Percentiles rank a stretch among this genome's conserved stretches.
Conservation (phyloP, 768 basidiomycete genomes). For the Candolleomyces aberdarensis region DNA sequence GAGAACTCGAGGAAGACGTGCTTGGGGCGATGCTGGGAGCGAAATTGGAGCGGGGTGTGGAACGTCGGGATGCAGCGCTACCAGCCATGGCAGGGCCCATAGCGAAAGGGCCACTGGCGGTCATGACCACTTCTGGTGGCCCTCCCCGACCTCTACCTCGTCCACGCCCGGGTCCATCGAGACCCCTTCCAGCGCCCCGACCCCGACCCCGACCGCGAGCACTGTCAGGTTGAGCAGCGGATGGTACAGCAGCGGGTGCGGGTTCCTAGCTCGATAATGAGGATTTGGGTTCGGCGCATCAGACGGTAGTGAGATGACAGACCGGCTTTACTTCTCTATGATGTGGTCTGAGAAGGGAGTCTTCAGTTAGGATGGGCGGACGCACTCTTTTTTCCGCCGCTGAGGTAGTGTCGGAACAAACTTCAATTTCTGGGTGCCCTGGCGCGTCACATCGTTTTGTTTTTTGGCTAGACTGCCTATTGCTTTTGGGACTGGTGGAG, state of each 20-base stretch:
- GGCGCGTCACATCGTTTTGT: slow-evolving; percentile 65
- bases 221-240: slow-evolving; percentile 22
- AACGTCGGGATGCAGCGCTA: slow-evolving; percentile 42
- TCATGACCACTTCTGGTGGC: slow-evolving; percentile 65
- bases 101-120: slow-evolving; percentile 83
- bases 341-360: slow-evolving; percentile 7
- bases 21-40: slow-evolving; percentile 42
- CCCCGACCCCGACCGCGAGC: slow-evolving; percentile 45
- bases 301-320: slow-evolving; percentile 17
- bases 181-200: slow-evolving; percentile 44
- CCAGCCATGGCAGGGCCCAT: slow-evolving; percentile 78
- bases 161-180: slow-evolving; percentile 25
- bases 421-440: slow-evolving; percentile 74
- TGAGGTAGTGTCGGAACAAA: slow-evolving; percentile 75
- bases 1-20: slow-evolving; percentile 29
- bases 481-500: slow-evolving; percentile 48
- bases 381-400: slow-evolving; percentile 80
- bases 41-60: slow-evolving; percentile 55
- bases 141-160: slow-evolving; percentile 53
- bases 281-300: neutral
- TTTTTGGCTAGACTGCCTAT: slow-evolving; percentile 77
- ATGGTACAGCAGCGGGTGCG: slow-evolving; percentile 25
- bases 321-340: slow-evolving; percentile 66
- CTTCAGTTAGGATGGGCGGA: slow-evolving; percentile 20
- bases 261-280: slow-evolving; percentile 43